Conservation (phyloP, 257 asterid species). For the Haberlea rhodopensis region DNA sequence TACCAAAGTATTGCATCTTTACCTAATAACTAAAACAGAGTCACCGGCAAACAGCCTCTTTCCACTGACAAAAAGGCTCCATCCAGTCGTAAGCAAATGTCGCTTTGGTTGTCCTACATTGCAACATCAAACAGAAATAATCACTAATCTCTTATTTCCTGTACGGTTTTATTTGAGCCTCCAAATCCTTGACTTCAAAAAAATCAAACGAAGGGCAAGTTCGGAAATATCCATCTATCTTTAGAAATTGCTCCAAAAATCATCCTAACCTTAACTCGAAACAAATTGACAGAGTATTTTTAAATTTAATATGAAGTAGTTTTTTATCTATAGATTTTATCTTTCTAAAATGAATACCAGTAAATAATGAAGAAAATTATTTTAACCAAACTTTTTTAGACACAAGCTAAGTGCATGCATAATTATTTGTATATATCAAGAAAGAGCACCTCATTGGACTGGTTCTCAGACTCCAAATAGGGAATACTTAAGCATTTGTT, state of each 20-base stretch:
- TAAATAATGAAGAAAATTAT: too few relatives aligned
- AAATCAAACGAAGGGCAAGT: background rate
- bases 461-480: too few relatives aligned
- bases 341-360: too few relatives aligned
- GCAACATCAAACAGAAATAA: background rate
- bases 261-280: too few relatives aligned
- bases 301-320: too few relatives aligned
- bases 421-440: too few relatives aligned
- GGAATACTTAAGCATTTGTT: too few relatives aligned
- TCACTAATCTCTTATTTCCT: background rate
- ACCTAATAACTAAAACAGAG: conserved; percentile 86
- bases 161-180: background rate
- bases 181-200: background rate
- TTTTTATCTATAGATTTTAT: too few relatives aligned
- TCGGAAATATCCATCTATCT: background rate
- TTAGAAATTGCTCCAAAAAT: background rate
- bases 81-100: conserved; percentile 92
- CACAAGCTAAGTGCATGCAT: too few relatives aligned
- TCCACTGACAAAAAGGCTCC: conserved; percentile 94
- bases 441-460: too few relatives aligned
- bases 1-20: conserved; percentile 20
- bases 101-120: conserved; percentile 86
- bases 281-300: too few relatives aligned
- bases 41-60: conserved; percentile 92
- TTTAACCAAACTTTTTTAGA: too few relatives aligned